Conservation (phyloP, 2,329 filamentous ascomycete genomes). For the Aspergillus jensenii region DNA sequence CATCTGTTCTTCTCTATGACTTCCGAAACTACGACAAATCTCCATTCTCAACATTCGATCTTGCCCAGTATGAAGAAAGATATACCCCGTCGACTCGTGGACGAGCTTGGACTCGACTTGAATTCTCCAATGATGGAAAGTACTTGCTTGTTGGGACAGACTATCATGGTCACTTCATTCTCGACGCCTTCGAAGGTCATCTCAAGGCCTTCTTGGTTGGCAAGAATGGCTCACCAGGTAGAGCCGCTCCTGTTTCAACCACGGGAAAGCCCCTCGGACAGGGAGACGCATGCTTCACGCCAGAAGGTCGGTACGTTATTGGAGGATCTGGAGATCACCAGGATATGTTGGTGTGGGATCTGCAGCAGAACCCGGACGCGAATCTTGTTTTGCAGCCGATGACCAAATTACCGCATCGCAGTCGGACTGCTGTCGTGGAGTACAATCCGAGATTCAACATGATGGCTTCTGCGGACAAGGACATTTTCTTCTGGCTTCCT, state of each 20-base stretch:
- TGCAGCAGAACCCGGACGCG: constrained; percentile 56
- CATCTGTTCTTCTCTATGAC: constrained; percentile 85
- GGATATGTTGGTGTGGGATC: constrained; percentile 86
- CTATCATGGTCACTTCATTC: constrained; percentile 79
- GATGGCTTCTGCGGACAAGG: constrained; percentile 84
- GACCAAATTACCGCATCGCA: constrained; percentile 44
- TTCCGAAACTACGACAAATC: constrained; percentile 89
- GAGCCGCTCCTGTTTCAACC: constrained; percentile 52
- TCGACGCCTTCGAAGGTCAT: constrained; percentile 88
- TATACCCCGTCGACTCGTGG: constrained; percentile 51
- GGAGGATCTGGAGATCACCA: constrained; percentile 69
- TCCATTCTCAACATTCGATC: constrained; percentile 83
- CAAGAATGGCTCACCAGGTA: constrained; percentile 48
- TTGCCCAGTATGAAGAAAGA: constrained; percentile 59
- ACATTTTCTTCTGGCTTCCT: constrained; percentile 76
- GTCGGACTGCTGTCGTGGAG: constrained; percentile 71
- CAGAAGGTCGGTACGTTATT: constrained; percentile 84
- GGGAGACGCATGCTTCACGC: constrained; percentile 83
- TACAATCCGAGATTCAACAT: constrained; percentile 93
- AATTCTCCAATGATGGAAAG: constrained; percentile 96
- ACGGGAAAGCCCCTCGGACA: constrained; percentile 54
- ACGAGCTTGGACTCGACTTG: constrained; percentile 76
- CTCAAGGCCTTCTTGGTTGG: constrained; percentile 70
- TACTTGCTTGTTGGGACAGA: constrained; percentile 80
- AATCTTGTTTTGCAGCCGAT: constrained; percentile 52